Percentiles rank a stretch among this genome's conserved stretches.
These are phyloP conservation scores for Macrolepiota fuliginosa DNA, from an alignment of 768 basidiomycete genomes.

Conservation along the genomic window DNA sequence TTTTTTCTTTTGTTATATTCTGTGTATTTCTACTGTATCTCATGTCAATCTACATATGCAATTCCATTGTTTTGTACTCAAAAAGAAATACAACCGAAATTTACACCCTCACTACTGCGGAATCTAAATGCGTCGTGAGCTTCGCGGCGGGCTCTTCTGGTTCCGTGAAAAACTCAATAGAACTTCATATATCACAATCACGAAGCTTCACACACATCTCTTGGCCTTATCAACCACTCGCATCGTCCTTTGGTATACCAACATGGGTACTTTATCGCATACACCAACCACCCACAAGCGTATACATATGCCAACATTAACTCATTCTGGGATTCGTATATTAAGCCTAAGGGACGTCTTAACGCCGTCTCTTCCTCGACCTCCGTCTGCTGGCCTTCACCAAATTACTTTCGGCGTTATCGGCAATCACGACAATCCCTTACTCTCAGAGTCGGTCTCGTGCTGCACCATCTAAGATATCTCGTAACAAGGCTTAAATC, in stretches of 20 bases:
- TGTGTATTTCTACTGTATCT: neutral
- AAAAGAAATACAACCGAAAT: neutral
- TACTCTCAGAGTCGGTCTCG: neutral
- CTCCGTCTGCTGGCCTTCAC: neutral
- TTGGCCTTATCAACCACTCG: neutral
- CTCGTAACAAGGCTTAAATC: neutral
- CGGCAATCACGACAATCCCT: constrained; percentile 7
- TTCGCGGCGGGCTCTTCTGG: neutral
- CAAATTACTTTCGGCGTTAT: neutral
- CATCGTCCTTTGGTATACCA: neutral
- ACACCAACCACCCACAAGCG: neutral
- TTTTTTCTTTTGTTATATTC: neutral
- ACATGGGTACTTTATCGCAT: neutral
- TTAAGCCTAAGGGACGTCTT: neutral
- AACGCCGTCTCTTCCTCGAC: neutral
- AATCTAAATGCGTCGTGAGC: neutral
- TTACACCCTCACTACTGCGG: neutral
- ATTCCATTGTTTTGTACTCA: neutral
- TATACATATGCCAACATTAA: neutral
- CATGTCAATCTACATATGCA: neutral
- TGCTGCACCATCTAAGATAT: neutral
- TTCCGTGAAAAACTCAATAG: no score
- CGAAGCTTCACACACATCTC: neutral
- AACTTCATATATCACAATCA: no score
- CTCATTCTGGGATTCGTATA: neutral